Evolutionary conservation across 2,329 filamentous ascomycete species (phyloP).

Genomic region (Fusarium guadeloupense): DNA sequence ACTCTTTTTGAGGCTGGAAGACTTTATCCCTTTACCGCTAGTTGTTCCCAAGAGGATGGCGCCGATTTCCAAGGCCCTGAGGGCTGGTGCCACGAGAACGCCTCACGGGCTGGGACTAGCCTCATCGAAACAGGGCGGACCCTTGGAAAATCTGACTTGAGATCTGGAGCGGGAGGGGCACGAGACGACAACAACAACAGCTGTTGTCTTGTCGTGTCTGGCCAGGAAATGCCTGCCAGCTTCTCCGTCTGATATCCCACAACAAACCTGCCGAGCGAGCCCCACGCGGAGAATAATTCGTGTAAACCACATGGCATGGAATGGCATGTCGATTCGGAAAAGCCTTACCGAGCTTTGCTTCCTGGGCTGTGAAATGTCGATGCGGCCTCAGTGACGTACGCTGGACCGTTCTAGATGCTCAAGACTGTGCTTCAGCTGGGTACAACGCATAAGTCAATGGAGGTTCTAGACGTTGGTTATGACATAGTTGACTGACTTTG

Average conservation of each 20-base stretch:
- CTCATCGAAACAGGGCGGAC: constrained; percentile 29
- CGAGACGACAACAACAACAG: constrained; percentile 22
- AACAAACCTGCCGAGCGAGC: constrained; percentile 9
- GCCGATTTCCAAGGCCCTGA: constrained; percentile 21
- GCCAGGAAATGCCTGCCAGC: constrained; percentile 7
- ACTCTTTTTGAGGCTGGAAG: constrained; percentile 12
- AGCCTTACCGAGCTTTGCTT: constrained; percentile 4
- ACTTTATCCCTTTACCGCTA: constrained; percentile 38
- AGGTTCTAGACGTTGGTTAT: constrained; percentile 15
- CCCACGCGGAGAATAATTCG: constrained; percentile 9
- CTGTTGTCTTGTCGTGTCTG: constrained; percentile 3
- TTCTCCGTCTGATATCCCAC: constrained; percentile 13
- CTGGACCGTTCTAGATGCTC: constrained; percentile 42
- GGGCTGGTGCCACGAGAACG: constrained; percentile 32
- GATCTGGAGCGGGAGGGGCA: constrained; percentile 28
- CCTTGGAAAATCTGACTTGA: constrained; percentile 27
- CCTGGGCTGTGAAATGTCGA: constrained; percentile 6
- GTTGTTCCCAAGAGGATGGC: constrained; percentile 34
- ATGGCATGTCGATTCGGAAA: constrained; percentile 7
- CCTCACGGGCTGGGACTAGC: constrained; percentile 22
- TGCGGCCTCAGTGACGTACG: constrained; percentile 39
- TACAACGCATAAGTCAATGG: constrained; percentile 29
- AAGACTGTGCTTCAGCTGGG: constrained; percentile 22
- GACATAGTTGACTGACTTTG: constrained; percentile 23
- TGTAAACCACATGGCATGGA: constrained; percentile 10